Percentiles rank a stretch among this genome's conserved stretches.
Conservation (phyloP, 1,284 basidiomycete genomes). For the Phellopilus nigrolimitatus region DNA sequence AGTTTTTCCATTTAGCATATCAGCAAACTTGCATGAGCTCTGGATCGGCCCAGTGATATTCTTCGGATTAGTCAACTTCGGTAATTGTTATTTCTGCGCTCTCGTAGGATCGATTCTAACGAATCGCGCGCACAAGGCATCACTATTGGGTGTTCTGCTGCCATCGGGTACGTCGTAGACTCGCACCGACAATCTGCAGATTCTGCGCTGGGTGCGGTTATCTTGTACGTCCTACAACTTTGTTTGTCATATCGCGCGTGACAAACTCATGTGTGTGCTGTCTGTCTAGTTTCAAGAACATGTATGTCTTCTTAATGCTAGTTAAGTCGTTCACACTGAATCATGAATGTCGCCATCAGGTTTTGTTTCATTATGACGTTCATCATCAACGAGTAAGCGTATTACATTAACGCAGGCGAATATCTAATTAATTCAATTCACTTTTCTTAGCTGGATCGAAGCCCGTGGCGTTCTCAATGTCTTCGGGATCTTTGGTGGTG, state of each 20-base stretch:
- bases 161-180: conserved; percentile 25
- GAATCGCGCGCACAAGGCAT: conserved; percentile 8
- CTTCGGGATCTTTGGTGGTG: conserved; percentile 20
- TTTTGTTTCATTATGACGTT: conserved; percentile 24
- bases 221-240: too few species aligned
- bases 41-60: conserved; percentile 26
- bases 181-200: conserved; percentile 23
- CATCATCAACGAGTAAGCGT: conserved; percentile 24
- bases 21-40: conserved; percentile 21
- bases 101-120: neutral
- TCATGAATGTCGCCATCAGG: too few species aligned
- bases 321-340: too few species aligned
- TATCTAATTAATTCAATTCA: too few species aligned
- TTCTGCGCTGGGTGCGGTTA: conserved; percentile 23
- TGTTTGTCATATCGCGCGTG: too few species aligned
- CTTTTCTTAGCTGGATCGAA: conserved; percentile 20
- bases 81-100: neutral
- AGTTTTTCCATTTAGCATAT: conserved; percentile 9
- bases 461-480: conserved; percentile 20
- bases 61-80: conserved; percentile 24
- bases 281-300: conserved; percentile 22
- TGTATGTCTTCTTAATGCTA: conserved; percentile 12
- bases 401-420: too few species aligned
- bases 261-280: neutral
- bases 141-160: conserved; percentile 23